Conservation (phyloP, 177 flowering plant genomes). For the Tripterygium wilfordii region DNA sequence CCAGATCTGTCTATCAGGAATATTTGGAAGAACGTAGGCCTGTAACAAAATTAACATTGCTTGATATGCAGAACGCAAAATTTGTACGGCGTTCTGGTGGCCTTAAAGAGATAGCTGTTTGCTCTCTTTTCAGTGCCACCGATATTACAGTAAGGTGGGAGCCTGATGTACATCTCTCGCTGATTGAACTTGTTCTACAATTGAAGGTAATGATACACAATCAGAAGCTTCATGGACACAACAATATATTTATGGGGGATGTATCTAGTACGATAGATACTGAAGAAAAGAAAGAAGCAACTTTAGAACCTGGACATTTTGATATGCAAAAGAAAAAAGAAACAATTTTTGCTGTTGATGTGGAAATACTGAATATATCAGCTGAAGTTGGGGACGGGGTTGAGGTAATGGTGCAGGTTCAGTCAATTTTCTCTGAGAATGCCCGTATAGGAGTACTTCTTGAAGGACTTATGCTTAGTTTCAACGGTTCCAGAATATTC, state of each 20-base stretch:
- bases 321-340: conserved; percentile 67
- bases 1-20: conserved; percentile 78
- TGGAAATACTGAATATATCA: conserved; percentile 75
- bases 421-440: conserved; percentile 97
- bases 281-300: conserved; percentile 36
- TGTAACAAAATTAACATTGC: conserved; percentile 52
- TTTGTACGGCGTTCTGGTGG: conserved; percentile 89
- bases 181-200: conserved; percentile 68
- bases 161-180: conserved; percentile 86
- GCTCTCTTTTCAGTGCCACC: conserved; percentile 96
- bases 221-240: conserved; percentile 45
- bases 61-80: conserved; percentile 95
- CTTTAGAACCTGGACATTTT: conserved; percentile 26
- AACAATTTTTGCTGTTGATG: conserved; percentile 87
- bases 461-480: conserved; percentile 78
- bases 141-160: conserved; percentile 93
- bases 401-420: conserved; percentile 72
- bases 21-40: conserved; percentile 38
- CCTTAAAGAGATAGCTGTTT: conserved; percentile 67
- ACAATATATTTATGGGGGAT: conserved; percentile 25
- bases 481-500: conserved; percentile 68
- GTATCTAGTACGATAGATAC: conserved; percentile 18
- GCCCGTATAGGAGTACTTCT: conserved; percentile 96
- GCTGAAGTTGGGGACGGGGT: conserved; percentile 98
- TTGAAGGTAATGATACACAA: conserved; percentile 50